Base-by-base conservation (phyloP, 768 basidiomycete genomes). In the Calocera cornea region DNA sequence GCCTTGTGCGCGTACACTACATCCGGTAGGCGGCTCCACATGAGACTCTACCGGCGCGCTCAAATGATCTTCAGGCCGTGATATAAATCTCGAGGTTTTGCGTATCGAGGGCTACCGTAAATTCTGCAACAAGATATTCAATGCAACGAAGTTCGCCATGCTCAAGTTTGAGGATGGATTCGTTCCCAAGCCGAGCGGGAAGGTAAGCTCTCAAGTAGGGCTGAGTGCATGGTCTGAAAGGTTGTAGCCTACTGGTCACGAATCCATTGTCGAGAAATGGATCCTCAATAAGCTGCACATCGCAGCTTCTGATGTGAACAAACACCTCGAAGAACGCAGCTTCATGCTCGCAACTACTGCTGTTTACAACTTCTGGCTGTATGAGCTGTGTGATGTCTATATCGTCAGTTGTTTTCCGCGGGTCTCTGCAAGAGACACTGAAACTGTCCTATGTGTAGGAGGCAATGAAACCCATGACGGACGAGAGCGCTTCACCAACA, bases 91-190 rank as follows among this genome's bases (percentile, higher is more conserved):
- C 69, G 94, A 98, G 75, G 94, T 99, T 71, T 78, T 92, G 70
- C 87, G 94, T 65, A 93, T 98, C 34, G 95, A 98, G 78, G 97
- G 95, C 1, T 98, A 98, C 77, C 87, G 97, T 77, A 98, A 98
- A 78, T 99, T 99, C 81, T 98, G 97, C 81, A 99, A 99, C 81
- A 98, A 98, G 81, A 86, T 98, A 31, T 98, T 95, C 83, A 99
- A 99, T 74, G 97, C 97, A 0, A 97, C 94, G 63, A 95, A 95
- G 77, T 98, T 99, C 72, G 95, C 95, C n/a, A 93, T 98, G 89
- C 85, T 97, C 76, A 95, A 95, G 79, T 81, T 99, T 34, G 94
- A 93, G 67, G 86, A 86, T 41, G 77, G 81, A 44, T 98, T 97
- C 72, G 85, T 88, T 34, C 93, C 95, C 17, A 80, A 85, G 68